Base-by-base conservation (phyloP, 306 rosid genomes). In the Cajanus cajan region DNA sequence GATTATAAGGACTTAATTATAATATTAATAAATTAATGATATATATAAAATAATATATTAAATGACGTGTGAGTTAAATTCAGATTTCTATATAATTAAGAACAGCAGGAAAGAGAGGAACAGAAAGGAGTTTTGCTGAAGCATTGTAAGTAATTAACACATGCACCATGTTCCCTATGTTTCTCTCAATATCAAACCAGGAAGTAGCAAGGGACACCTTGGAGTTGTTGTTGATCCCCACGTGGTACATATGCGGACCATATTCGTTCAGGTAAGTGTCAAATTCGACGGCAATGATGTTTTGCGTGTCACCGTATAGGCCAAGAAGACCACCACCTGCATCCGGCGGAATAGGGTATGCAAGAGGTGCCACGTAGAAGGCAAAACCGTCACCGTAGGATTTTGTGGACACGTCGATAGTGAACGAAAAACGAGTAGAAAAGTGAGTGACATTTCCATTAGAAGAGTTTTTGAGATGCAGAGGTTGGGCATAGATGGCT, bases 191-290 rank as follows among this genome's bases (percentile, higher is more conserved):
- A 45, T 77, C 82, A 47, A 82, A 82, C n/a, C 0, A 37, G 8
- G 36, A 48, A 71, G 15, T 31, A 19, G 63, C 82, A 6, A 71
- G 71, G 3, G 82, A 77, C 1, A 16, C 58, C 2, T 63, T 4
- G 16, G 86, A 54, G 40, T 71, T 71, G 3, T 82, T 78, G 44
- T 82, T 73, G 31, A 82, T 77, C 3, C 86, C 86, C 0, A 82
- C 86, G n/a, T 82, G 86, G 4, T 50, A 15, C 8, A 82, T 5
- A 2, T 8, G 16, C 5, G 65, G 86, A 0, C 77, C 86, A 34
- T 0, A 0, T 0, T 21, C 11, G 7, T 58, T 58, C 4, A 12
- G 4, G 0, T 0, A 58, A 58, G 65, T 25, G 54, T 82, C 86
- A 31, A 82, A 82, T 22, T 82, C 86, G 10, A 82, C 82, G 1